Evolutionary conservation across 1,284 basidiomycete genomes (phyloP), one percentile per base, ranked within the genome.

Genomic region (Irpex sp.): DNA sequence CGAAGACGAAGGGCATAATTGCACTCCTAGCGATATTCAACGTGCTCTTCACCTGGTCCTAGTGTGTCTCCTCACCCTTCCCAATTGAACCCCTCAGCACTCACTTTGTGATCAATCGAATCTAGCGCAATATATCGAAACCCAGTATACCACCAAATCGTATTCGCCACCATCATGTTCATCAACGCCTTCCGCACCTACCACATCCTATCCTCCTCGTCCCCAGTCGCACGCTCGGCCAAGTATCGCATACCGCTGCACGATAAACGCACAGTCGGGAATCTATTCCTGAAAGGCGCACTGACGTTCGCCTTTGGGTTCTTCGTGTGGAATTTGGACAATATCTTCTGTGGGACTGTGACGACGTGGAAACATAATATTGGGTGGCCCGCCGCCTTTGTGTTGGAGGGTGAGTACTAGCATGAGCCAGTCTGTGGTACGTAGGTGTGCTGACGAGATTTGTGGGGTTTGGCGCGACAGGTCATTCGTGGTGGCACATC

Each of bases 401-500:
- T 88, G 15, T 72, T 90, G 13, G 88, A 90, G 77, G 87, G 86
- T 79, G 61, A 39, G 74, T 61, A 17, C 5, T 13, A 49, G 21
- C 54, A 31, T 17, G 35, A 5, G n/a, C n/a, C 9, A 26, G 43
- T 9, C 60, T 33, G 47, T 9, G 15, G 19, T 17, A 31, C 31
- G 31, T 31, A 5, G 31, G 31, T 5, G 31, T 26, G 13, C 13
- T 15, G 9, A 61, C 31, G 47, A 57, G 39, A n/a, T 2, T 57
- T 51, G 13, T 31, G 31, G 31, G 31, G 31, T 31, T 31, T 31
- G 31, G 31, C 31, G 31, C 26, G 62, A 6, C 54, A 85, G 85
- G 86, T 7, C 87, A 90, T 68, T 82, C 86, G 1, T 89, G 88
- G 88, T 90, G 88, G 87, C 87, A 90, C 73, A 68, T 88, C 17